phyloP scores from a whole-genome alignment of 2,329 filamentous ascomycete genomes.

The Beauveria sp. region DNA sequence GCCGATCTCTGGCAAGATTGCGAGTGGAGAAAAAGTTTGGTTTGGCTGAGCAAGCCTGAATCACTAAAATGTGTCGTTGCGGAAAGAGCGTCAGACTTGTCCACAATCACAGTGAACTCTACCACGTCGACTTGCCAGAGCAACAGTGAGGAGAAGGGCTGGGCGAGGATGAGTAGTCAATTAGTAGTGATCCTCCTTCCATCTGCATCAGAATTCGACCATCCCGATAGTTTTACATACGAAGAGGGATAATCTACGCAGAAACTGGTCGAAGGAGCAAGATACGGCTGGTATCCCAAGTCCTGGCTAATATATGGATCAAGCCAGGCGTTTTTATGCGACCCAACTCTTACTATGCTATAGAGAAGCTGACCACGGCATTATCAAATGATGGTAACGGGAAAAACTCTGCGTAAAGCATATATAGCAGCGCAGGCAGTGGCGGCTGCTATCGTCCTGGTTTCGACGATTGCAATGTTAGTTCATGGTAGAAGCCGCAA shows the following conservation, averaged over 20 bases:
- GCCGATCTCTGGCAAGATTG: not conserved
- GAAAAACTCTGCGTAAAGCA: not conserved
- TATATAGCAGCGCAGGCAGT: not conserved
- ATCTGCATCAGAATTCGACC: not conserved
- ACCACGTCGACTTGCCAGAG: not conserved
- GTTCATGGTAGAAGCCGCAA: not conserved
- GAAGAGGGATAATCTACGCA: not conserved
- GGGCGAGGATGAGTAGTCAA: not conserved
- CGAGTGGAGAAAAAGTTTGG: not conserved
- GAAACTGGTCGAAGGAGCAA: not conserved
- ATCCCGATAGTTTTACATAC: not conserved
- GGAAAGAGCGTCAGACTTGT: not conserved
- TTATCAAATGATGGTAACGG: not conserved
- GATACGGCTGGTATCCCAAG: not conserved
- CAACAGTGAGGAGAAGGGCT: not conserved
- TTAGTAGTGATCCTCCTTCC: not conserved
- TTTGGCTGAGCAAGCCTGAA: not conserved
- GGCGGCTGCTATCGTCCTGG: not conserved
- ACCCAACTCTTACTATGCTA: not conserved
- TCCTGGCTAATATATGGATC: not conserved
- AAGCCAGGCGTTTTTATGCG: not conserved
- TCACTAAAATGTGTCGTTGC: not conserved
- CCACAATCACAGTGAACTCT: not conserved
- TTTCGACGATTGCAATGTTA: not conserved
- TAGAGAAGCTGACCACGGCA: not conserved